Base-by-base conservation (phyloP, 805 yeast species). In the Zygotorulaspora chibaensis region DNA sequence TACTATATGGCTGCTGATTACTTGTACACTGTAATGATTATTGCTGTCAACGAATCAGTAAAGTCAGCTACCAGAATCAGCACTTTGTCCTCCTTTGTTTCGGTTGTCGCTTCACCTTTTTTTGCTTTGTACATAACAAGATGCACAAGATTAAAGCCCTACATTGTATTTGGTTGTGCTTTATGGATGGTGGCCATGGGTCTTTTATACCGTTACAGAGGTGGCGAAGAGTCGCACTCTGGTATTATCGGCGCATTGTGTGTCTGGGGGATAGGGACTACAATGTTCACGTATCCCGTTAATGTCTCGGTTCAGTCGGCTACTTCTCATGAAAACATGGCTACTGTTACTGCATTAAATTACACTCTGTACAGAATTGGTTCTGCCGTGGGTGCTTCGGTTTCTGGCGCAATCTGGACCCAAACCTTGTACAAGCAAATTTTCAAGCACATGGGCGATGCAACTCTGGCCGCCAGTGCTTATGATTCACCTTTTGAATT, bases 341-440 rank as follows among this genome's bases (percentile, higher is more conserved):
- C 87, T 3, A 73, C 79, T 34, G 75, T 80, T 25, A 74, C 82
- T 33, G 75, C 87, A 2, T 61, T 83, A 17, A 76, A 78, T 60
- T 70, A 79, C 53, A 71, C 87, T 2, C 59, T 75, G n/a, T 82
- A 80, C 60, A 72, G 77, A 52, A 70, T 83, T 46, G 90, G 90
- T 10, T 62, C 77, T 10, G 84, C 87, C 6, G 59, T 82, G 40
- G 89, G 89, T 17, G 65, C 75, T 29, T 66, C 84, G 18, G 76
- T 84, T 13, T 74, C 85, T 12, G 89, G 88, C 54, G 87, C 87
- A 26, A 72, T 83, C 35, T 84, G 88, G 88, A 77, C 87, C 10
- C 80, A 81, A 57, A 58, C 71, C 13, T 67, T 84, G 55, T 83
- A 77, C 58, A 56, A 59, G 17, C 58, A 72, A 54, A 62, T 80